phyloP scores from a whole-genome alignment of 352 stramenopile species.

The Globisporangium cylindrosporum region DNA sequence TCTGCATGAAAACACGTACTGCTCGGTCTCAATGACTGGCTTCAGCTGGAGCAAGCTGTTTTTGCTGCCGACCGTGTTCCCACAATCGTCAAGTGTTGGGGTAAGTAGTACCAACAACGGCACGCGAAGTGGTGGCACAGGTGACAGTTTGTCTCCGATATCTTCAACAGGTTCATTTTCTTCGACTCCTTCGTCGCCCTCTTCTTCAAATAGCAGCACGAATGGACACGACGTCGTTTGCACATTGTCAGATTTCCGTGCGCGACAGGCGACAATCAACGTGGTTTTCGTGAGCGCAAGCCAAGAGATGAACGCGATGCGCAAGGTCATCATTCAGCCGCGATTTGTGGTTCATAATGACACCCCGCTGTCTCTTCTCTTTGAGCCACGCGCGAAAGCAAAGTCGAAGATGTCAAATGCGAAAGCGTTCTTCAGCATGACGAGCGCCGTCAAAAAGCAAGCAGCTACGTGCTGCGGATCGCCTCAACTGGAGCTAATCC shows the following conservation, averaged over 20 bases:
- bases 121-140: neutral
- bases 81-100: constrained; percentile 10
- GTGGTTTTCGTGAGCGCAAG: constrained; percentile 57
- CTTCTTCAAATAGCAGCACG: constrained; percentile 13
- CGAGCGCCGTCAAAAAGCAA: constrained; percentile 40
- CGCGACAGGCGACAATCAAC: constrained; percentile 54
- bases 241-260: constrained; percentile 55
- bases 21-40: constrained; percentile 70
- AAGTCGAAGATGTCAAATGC: constrained; percentile 51
- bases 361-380: constrained; percentile 45
- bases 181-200: constrained; percentile 8
- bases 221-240: constrained; percentile 36
- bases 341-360: constrained; percentile 64
- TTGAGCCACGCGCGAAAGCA: constrained; percentile 49
- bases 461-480: constrained; percentile 47
- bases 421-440: constrained; percentile 66
- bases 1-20: constrained; percentile 74
- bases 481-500: constrained; percentile 64
- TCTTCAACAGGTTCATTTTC: constrained; percentile 17
- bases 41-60: constrained; percentile 83
- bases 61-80: constrained; percentile 38
- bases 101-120: constrained; percentile 13
- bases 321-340: constrained; percentile 64
- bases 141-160: neutral
- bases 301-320: constrained; percentile 38